Conservation (phyloP, 1,284 basidiomycete species). For the Earliella scabrosa region DNA sequence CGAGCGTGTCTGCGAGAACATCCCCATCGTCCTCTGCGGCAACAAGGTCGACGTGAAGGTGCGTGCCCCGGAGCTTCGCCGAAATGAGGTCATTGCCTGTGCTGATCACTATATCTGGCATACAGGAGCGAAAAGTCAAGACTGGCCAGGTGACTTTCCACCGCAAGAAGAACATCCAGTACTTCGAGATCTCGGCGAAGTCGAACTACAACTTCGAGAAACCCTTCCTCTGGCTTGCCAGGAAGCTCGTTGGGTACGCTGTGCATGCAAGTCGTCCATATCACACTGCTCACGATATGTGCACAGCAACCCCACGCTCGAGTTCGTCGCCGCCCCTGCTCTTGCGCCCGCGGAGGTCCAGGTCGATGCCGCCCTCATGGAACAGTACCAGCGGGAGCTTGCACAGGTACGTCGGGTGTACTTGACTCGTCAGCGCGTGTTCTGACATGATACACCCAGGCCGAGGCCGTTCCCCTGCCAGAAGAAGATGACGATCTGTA, state of each 20-base stretch:
- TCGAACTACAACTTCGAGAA: slow-evolving; percentile 99
- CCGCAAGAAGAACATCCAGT: slow-evolving; percentile 99
- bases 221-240: slow-evolving; percentile 99
- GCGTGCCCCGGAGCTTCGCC: slow-evolving; percentile 25
- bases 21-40: slow-evolving; percentile 98
- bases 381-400: slow-evolving; percentile 85
- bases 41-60: slow-evolving; percentile 99
- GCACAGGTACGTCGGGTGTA: slow-evolving; percentile 49
- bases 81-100: not conserved
- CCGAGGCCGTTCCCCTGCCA: slow-evolving; percentile 75
- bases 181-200: slow-evolving; percentile 99
- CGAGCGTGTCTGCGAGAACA: slow-evolving; percentile 99
- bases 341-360: slow-evolving; percentile 93
- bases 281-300: not conserved
- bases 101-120: slow-evolving; percentile 6
- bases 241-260: slow-evolving; percentile 94
- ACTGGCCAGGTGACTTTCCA: slow-evolving; percentile 99
- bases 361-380: slow-evolving; percentile 84
- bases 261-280: not conserved
- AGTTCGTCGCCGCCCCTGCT: slow-evolving; percentile 97
- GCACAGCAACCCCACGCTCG: slow-evolving; percentile 81
- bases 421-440: not conserved
- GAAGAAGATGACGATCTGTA: slow-evolving; percentile 76
- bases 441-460: slow-evolving; percentile 45
- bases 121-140: slow-evolving; percentile 99